Base-by-base conservation (phyloP, 2,329 filamentous ascomycete species). In the Pseudocercospora macadamiae region DNA sequence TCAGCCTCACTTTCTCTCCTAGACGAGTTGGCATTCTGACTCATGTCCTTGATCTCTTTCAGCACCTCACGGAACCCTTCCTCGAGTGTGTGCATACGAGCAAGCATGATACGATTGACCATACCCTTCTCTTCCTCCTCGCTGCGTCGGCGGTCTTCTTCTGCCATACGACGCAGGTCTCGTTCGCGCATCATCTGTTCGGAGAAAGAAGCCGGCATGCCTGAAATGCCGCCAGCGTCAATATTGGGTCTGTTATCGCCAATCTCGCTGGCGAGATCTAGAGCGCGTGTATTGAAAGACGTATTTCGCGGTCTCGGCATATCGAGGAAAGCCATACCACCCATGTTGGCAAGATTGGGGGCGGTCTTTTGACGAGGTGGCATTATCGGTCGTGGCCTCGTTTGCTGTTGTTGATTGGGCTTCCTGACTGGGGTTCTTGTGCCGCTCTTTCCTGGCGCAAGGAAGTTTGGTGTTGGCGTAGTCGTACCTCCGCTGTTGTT, bases 61-160 rank as follows among this genome's bases (percentile, higher is more conserved):
- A 75, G 55, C 8, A 75, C 88, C 60, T 96, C 91, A 2, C 89
- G 84, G 73, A 97, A 93, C 12, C 92, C 89, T 75, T 96, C 91
- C 73, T 97, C 93, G 2, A 97, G 81, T 6, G 89, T 93, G 73
- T 95, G 95, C 91, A 97, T 97, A 30, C 91, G 82, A 7, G 91
- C 91, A 45, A 97, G 79, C 75, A 97, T 89, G 45, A 96, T 82
- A 56, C 91, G 85, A 66, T 88, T 84, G 70, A 89, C 87, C 83
- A 93, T 89, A 37, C 89, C 84, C 69, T 90, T 88, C 73, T 84
- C 81, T 80, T 79, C 78, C 23, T 77, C 77, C 10, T 76, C 74
- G 23, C 72, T 66, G 5, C 70, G 64, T 4, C 70, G 61, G 7
- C 69, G 66, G 19, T 74, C 66, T 78, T 55, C 78, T 71, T 55